These are phyloP conservation scores for Eucalyptus sideroxylon DNA, from an alignment of 345 rosid genomes.

Conservation along the genomic window DNA sequence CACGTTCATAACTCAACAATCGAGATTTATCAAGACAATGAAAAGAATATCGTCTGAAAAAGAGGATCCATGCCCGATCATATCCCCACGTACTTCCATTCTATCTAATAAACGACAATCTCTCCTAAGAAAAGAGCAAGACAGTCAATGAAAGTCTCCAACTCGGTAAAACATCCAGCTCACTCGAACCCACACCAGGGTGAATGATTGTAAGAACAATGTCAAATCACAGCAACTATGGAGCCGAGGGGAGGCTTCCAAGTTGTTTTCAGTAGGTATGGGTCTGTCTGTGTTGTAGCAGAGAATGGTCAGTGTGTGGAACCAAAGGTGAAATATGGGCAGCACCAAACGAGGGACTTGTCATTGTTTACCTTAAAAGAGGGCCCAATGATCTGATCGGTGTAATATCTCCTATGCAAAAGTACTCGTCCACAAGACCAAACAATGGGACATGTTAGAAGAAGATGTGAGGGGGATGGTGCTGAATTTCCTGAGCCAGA, in stretches of 20 bases:
- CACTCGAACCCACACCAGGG: neutral
- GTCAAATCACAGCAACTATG: neutral
- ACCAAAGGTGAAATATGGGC: neutral
- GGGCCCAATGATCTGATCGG: neutral
- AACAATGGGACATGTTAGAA: neutral
- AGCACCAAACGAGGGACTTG: neutral
- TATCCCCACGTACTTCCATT: neutral
- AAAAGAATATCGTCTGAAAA: neutral
- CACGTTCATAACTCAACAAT: neutral
- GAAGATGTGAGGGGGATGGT: neutral
- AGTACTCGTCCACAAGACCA: neutral
- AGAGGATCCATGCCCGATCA: neutral
- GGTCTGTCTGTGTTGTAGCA: neutral
- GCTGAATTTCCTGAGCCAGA: neutral
- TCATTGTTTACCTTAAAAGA: neutral
- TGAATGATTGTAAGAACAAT: neutral
- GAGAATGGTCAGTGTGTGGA: neutral
- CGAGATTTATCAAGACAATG: neutral
- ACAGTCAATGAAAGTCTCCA: neutral
- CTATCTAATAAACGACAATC: neutral
- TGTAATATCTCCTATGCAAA: neutral
- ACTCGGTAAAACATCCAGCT: neutral
- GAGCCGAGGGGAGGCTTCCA: neutral
- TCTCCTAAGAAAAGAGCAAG: neutral
- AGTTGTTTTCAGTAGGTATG: neutral